A percentile compares a stretch with the other conserved stretches of the same genome.
Conservation (phyloP, 2,329 filamentous ascomycete species). For the Ceratocystiopsis minuta region DNA sequence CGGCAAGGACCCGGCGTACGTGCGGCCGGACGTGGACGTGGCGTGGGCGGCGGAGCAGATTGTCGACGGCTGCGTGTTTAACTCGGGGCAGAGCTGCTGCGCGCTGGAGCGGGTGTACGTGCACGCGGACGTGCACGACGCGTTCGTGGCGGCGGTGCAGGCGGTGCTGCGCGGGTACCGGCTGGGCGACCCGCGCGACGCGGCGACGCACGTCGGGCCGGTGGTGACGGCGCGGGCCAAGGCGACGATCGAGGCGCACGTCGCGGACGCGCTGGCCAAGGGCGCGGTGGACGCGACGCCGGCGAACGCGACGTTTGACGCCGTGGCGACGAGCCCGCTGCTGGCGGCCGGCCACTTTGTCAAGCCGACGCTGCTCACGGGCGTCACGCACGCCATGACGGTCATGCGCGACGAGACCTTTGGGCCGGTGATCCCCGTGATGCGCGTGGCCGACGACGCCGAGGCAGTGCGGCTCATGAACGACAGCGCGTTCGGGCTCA, state of each 20-base stretch:
- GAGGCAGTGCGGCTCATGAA: slow-evolving; percentile 83
- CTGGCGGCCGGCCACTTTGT: slow-evolving; percentile 84
- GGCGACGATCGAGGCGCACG: slow-evolving; percentile 57
- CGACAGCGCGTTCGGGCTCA: slow-evolving; percentile 83
- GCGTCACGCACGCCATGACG: slow-evolving; percentile 64
- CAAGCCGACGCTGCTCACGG: slow-evolving; percentile 63
- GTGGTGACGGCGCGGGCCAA: slow-evolving; percentile 71
- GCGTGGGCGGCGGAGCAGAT: slow-evolving; percentile 88
- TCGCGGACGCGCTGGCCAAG: slow-evolving; percentile 65
- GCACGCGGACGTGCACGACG: slow-evolving; percentile 64
- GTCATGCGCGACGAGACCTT: slow-evolving; percentile 95
- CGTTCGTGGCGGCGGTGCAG: slow-evolving; percentile 63
- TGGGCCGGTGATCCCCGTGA: slow-evolving; percentile 77
- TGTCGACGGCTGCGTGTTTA: slow-evolving; percentile 91
- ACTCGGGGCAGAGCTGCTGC: slow-evolving; percentile 96
- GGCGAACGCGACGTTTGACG: slow-evolving; percentile 51
- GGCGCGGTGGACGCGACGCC: slow-evolving; percentile 76
- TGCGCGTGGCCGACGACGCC: slow-evolving; percentile 64
- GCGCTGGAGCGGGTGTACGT: slow-evolving; percentile 86
- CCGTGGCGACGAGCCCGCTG: slow-evolving; percentile 27
- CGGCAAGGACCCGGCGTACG: slow-evolving; percentile 86
- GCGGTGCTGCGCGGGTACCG: slow-evolving; percentile 66
- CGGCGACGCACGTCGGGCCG: slow-evolving; percentile 66
- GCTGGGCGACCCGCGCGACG: slow-evolving; percentile 72
- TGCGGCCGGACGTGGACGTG: slow-evolving; percentile 70